Conservation (phyloP, 768 basidiomycete genomes). For the Termitomyces sp. region DNA sequence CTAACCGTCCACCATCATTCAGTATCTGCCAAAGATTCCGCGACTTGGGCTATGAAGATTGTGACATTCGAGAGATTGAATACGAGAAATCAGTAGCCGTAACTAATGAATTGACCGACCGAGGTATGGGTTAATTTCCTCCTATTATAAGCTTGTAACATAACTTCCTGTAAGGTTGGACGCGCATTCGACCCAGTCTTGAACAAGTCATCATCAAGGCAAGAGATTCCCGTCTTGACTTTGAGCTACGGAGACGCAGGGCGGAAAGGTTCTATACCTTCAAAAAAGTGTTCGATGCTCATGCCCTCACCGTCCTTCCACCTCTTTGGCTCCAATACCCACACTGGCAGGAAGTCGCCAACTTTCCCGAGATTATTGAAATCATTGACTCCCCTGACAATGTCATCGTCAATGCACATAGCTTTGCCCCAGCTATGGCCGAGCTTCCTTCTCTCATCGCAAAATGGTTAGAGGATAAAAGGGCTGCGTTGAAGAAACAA, state of each 20-base stretch:
- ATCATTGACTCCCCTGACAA: neutral
- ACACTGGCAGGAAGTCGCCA: conserved; percentile 14
- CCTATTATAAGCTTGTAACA: neutral
- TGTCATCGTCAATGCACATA: neutral
- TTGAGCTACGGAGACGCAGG: conserved; percentile 10
- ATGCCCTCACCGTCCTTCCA: conserved; percentile 21
- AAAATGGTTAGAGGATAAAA: conserved; percentile 3
- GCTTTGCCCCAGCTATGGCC: conserved; percentile 3
- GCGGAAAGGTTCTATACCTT: conserved; percentile 7
- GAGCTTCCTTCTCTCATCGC: conserved; percentile 4
- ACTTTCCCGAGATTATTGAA: conserved; percentile 1
- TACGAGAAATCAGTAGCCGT: neutral
- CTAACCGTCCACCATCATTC: neutral
- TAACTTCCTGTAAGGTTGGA: conserved; percentile 20
- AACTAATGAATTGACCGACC: conserved; percentile 23
- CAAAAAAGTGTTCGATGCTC: conserved; percentile 14
- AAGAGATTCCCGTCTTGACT: conserved; percentile 8
- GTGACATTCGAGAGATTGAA: conserved; percentile 10
- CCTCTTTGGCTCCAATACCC: conserved; percentile 24
- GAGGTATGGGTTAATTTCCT: conserved; percentile 18
- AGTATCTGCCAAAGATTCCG: conserved; percentile 19
- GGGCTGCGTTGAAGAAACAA: neutral
- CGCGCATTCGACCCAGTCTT: conserved; percentile 18
- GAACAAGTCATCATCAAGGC: conserved; percentile 11
- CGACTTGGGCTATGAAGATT: conserved; percentile 17